These are phyloP conservation scores for Arabis hirsuta DNA, from an alignment of 345 rosid species.

Conservation along the genomic window DNA sequence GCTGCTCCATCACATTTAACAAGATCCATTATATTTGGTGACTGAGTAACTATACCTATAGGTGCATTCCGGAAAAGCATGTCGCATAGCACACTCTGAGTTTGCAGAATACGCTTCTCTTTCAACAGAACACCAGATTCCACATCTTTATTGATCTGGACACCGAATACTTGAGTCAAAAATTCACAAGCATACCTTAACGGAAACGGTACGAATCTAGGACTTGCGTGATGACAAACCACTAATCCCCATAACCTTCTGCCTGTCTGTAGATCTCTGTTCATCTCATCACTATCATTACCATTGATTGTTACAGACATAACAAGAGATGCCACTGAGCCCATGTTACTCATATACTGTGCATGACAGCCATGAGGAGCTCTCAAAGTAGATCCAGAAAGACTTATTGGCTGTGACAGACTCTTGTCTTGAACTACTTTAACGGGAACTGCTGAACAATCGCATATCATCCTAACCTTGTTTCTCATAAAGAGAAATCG, in stretches of 20 bases:
- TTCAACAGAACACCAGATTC: slow-evolving; percentile 63
- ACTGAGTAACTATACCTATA: slow-evolving; percentile 69
- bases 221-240: slow-evolving; percentile 84
- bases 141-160: slow-evolving; percentile 79
- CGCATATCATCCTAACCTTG: slow-evolving; percentile 87
- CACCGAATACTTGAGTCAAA: slow-evolving; percentile 75
- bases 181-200: slow-evolving; percentile 87
- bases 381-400: slow-evolving; percentile 77
- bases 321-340: slow-evolving; percentile 79
- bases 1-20: slow-evolving; percentile 91
- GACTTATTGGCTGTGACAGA: slow-evolving; percentile 68
- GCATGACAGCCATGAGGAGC: slow-evolving; percentile 90
- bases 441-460: slow-evolving; percentile 64
- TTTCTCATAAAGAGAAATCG: slow-evolving; percentile 83
- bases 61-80: slow-evolving; percentile 90
- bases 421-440: slow-evolving; percentile 70
- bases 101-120: slow-evolving; percentile 77
- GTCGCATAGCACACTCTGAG: slow-evolving; percentile 80
- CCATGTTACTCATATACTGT: slow-evolving; percentile 87
- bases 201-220: slow-evolving; percentile 79
- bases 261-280: slow-evolving; percentile 51
- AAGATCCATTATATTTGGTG: slow-evolving; percentile 88
- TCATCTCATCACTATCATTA: slow-evolving; percentile 50
- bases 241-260: slow-evolving; percentile 85
- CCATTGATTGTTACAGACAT: slow-evolving; percentile 83